Conservation (phyloP, 2,329 filamentous ascomycete genomes). For the Cryoendolithus antarcticus region DNA sequence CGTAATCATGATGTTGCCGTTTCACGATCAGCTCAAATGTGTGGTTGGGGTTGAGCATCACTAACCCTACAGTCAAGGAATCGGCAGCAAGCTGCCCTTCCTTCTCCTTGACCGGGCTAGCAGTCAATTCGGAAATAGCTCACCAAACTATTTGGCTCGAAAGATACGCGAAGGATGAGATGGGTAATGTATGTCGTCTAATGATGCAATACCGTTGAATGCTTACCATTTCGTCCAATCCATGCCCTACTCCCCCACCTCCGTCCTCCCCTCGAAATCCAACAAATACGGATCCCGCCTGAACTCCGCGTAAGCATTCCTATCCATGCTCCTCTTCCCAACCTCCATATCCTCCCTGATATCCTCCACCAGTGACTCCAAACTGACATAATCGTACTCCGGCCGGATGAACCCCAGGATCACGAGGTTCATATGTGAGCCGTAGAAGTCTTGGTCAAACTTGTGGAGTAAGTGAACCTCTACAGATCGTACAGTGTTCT, state of each 20-base stretch:
- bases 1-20: no score
- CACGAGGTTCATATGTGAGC: slow-evolving; percentile 61
- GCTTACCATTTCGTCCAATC: no score
- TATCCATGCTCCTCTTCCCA: slow-evolving; percentile 56
- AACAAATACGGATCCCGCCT: slow-evolving; percentile 34
- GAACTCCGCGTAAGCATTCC: slow-evolving; percentile 47
- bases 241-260: slow-evolving; percentile 9
- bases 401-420: slow-evolving; percentile 80
- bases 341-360: slow-evolving; percentile 84
- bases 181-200: no score
- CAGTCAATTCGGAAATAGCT: no score
- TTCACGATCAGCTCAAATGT: no score
- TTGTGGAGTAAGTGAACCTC: slow-evolving; percentile 53
- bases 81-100: no score
- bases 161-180: no score
- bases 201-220: no score
- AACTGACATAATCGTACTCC: slow-evolving; percentile 74
- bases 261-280: slow-evolving; percentile 20
- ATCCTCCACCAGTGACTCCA: slow-evolving; percentile 76
- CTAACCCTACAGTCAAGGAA: no score
- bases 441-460: slow-evolving; percentile 77
- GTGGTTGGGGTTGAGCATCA: no score
- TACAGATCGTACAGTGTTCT: slow-evolving; percentile 73
- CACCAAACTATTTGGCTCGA: no score
- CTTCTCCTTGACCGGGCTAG: no score